Conservation (phyloP, 371 early-diverging fungal genomes). For the Conidiobolus incongruus region DNA sequence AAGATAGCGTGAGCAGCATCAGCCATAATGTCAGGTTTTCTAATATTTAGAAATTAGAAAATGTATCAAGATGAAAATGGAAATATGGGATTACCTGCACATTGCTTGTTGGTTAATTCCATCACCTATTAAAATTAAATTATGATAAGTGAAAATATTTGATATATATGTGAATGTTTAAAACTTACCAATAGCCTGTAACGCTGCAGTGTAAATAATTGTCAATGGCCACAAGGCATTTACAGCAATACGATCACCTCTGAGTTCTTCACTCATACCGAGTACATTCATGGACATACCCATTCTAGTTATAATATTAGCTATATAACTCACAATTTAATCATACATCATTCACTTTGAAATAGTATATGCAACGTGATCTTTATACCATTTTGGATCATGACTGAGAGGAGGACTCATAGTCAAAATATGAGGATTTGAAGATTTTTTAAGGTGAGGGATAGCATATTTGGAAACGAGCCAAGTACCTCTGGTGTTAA, state of each 20-base stretch:
- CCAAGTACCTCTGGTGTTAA: too few species aligned
- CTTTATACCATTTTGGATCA: constrained; percentile 37
- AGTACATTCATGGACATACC: constrained; percentile 49
- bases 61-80: too few species aligned
- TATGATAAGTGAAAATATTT: not conserved
- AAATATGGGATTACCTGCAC: too few species aligned
- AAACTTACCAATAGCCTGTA: constrained; percentile 21
- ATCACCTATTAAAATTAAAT: not conserved
- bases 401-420: constrained; percentile 47
- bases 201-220: too few species aligned
- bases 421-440: constrained; percentile 47
- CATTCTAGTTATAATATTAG: constrained; percentile 10
- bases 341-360: constrained; percentile 21
- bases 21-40: constrained; percentile 52
- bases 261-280: constrained; percentile 48
- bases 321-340: not conserved
- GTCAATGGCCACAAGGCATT: constrained; percentile 66
- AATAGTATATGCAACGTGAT: too few species aligned
- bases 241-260: constrained; percentile 36
- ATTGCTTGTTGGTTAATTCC: not conserved
- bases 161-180: too few species aligned
- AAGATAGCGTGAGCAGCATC: constrained; percentile 51
- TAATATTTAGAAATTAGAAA: not conserved
- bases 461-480: constrained; percentile 38
- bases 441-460: constrained; percentile 23